Evolutionary conservation across 2,329 filamentous ascomycete genomes (phyloP).

Genomic region (Cylindrodendrum hubeiense): DNA sequence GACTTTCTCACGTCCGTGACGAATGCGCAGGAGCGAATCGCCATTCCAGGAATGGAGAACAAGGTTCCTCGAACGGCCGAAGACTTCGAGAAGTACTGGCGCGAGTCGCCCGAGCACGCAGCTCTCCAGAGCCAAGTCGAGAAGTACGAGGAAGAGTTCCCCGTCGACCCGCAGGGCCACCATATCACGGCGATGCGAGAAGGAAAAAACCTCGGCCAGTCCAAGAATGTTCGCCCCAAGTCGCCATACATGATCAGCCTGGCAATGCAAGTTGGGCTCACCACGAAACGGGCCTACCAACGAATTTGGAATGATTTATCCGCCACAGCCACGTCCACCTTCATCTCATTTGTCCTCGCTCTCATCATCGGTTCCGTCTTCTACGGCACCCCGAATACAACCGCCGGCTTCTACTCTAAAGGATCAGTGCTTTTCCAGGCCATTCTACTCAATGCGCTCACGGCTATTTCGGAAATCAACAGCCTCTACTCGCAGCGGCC

Average conservation of each 20-base stretch:
- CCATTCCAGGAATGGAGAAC: slow-evolving; percentile 68
- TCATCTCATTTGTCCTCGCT: slow-evolving; percentile 18
- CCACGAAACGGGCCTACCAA: slow-evolving; percentile 62
- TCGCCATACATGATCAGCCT: slow-evolving; percentile 68
- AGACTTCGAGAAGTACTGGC: slow-evolving; percentile 69
- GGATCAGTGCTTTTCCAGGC: slow-evolving; percentile 44
- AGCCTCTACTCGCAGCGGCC: slow-evolving; percentile 39
- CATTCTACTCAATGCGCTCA: slow-evolving; percentile 50
- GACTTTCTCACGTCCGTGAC: slow-evolving; percentile 78
- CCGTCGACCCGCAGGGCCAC: slow-evolving; percentile 52
- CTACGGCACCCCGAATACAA: slow-evolving; percentile 67
- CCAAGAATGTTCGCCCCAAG: slow-evolving; percentile 63
- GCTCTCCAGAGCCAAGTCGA: slow-evolving; percentile 60
- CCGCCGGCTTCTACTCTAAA: slow-evolving; percentile 66
- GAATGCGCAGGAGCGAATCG: slow-evolving; percentile 68
- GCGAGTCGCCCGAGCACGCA: slow-evolving; percentile 56
- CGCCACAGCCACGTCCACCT: slow-evolving; percentile 51
- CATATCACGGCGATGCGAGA: slow-evolving; percentile 55
- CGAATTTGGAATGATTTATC: slow-evolving; percentile 64
- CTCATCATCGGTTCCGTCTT: slow-evolving; percentile 77
- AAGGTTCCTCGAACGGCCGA: slow-evolving; percentile 74
- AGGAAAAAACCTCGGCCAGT: slow-evolving; percentile 58
- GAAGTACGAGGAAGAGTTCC: slow-evolving; percentile 59
- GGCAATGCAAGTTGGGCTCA: slow-evolving; percentile 63
- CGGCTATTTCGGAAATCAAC: slow-evolving; percentile 39